These are phyloP conservation scores for Citrus trifoliata DNA, from an alignment of 345 rosid species.

Conservation along the genomic window DNA sequence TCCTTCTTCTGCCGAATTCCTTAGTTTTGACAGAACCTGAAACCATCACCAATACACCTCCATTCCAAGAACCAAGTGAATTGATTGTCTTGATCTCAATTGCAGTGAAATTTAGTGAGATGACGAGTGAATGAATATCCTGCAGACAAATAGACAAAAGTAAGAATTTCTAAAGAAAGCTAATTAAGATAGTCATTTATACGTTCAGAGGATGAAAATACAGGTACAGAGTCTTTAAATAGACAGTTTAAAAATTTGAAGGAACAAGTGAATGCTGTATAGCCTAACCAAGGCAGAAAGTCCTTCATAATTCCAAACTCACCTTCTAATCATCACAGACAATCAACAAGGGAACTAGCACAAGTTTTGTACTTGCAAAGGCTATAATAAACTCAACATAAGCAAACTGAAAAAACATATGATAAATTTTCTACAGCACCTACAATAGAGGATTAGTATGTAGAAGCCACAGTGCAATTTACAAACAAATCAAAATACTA, in stretches of 20 bases:
- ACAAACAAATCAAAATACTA: neutral
- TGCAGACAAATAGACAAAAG: constrained; percentile 24
- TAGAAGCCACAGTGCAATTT: neutral
- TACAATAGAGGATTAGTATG: neutral
- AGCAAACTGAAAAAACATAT: neutral
- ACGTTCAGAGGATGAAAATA: neutral
- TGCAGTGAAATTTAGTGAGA: constrained; percentile 62
- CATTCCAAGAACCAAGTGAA: constrained; percentile 76
- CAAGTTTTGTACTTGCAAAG: neutral
- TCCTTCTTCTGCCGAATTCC: constrained; percentile 57
- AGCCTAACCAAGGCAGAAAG: neutral
- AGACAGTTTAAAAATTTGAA: neutral
- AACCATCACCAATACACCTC: constrained; percentile 84
- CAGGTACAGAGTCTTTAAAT: neutral
- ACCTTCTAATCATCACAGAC: neutral
- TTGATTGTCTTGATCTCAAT: constrained; percentile 97
- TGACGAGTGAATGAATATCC: constrained; percentile 74
- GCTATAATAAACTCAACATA: neutral
- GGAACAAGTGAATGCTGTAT: neutral
- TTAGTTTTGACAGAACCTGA: constrained; percentile 79
- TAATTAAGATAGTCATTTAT: neutral
- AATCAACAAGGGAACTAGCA: neutral
- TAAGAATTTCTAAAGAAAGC: neutral
- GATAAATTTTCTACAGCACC: neutral
- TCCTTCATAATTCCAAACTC: neutral